A percentile compares a stretch with the other conserved stretches of the same genome.
Evolutionary conservation across 306 rosid genomes (phyloP).

Genomic region (Arachis stenosperma): DNA sequence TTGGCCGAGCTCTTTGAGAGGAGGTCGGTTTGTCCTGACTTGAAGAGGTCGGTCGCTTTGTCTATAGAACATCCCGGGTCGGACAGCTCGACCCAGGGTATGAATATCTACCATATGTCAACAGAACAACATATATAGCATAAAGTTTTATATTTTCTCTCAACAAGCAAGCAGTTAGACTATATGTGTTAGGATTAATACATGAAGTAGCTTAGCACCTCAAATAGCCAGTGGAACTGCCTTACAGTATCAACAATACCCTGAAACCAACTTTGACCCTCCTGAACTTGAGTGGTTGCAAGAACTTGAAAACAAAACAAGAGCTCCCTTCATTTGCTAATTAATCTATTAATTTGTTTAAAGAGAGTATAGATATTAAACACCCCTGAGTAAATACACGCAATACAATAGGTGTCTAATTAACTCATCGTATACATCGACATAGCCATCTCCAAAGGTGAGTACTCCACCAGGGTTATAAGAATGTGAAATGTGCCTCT

Average conservation of each 20-base stretch:
- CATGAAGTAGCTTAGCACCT: slow-evolving; percentile 51
- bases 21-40: no score
- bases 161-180: no score
- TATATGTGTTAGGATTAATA: no score
- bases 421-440: slow-evolving; percentile 56
- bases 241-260: slow-evolving; percentile 97
- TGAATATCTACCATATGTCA: not conserved
- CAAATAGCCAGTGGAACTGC: slow-evolving; percentile 97
- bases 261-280: slow-evolving; percentile 87
- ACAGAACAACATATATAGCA: not conserved
- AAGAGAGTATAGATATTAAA: slow-evolving; percentile 10
- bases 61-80: no score
- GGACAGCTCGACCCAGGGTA: no score
- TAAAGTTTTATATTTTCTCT: no score
- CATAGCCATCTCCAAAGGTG: slow-evolving; percentile 84
- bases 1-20: no score
- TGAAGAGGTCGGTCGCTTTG: no score
- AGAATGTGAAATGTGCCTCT: slow-evolving; percentile 89
- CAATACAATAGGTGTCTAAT: not conserved
- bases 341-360: not conserved
- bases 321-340: not conserved
- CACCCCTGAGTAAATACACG: not conserved
- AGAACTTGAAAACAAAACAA: slow-evolving; percentile 64
- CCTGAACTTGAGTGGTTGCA: slow-evolving; percentile 94
- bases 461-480: slow-evolving; percentile 73